A percentile compares a stretch with the other conserved stretches of the same genome.
phyloP scores from a whole-genome alignment of 345 rosid genomes.

The Euphorbia pulcherrima region DNA sequence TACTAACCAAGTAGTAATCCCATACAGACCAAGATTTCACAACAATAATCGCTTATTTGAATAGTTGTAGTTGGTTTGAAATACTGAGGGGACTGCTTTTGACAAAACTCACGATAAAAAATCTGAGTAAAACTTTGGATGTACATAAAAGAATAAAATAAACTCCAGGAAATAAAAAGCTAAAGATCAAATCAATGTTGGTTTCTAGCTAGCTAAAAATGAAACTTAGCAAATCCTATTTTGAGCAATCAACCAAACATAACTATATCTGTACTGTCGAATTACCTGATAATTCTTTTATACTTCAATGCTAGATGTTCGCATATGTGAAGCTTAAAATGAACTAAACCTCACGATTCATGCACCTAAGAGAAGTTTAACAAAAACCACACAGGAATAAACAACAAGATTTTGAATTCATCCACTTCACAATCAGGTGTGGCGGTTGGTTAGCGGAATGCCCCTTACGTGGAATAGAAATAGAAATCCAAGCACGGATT shows the following conservation, averaged over 20 bases:
- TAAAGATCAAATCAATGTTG: too few species aligned
- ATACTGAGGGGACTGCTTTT: background rate
- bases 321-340: conserved; percentile 3
- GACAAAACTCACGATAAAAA: background rate
- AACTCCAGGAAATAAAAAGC: too few species aligned
- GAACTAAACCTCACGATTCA: too few species aligned
- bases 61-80: background rate
- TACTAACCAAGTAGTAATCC: background rate
- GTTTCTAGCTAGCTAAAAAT: background rate
- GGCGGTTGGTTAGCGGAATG: too few species aligned
- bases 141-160: too few species aligned
- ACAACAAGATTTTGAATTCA: background rate
- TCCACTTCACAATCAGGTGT: background rate
- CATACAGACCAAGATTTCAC: background rate
- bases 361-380: background rate
- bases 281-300: background rate
- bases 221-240: too few species aligned
- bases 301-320: background rate
- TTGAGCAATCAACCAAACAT: background rate
- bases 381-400: background rate
- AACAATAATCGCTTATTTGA: background rate
- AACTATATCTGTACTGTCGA: background rate
- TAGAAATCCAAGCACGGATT: too few species aligned
- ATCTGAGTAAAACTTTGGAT: background rate
- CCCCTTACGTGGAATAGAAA: too few species aligned